Base-by-base conservation (phyloP, 768 basidiomycete species). In the Naganishia antarctica region DNA sequence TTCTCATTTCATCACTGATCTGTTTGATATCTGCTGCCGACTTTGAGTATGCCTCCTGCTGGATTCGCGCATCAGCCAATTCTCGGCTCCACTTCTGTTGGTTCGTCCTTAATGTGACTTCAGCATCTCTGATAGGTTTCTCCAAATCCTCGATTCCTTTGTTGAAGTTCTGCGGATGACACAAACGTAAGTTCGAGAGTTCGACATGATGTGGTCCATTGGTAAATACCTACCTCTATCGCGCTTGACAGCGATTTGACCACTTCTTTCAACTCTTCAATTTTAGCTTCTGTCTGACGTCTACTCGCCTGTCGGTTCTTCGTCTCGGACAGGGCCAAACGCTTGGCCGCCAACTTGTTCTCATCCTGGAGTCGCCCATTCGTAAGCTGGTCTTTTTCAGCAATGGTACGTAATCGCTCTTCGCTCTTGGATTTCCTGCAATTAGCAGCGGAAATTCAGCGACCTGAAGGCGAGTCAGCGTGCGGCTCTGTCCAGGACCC, bases 1-100 rank as follows among this genome's bases (percentile, higher is more conserved):
- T 85, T 72, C 70, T 94, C 92, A 91, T 80, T 66, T 87, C 81
- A 16, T 78, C 79, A 1, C 82, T 80, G 25, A 93, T 74, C 1
- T 79, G 77, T 61, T 87, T 84, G 6, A 96, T 41, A 7, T 57
- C 53, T 13, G 53, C 53, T 4, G 16, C 53, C 2, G 37, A 23
- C 32, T 40, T 37, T 12, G 37, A 4, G 32, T 40, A 57, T 11
- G 9, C n/a, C 3, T 57, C 53, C 13, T 2, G 37, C 15, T 57
- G 53, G 13, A 9, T 15, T 6, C 53, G 18, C n/a, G 53, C 37
- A 25, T 57, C 53, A 12, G 18, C 18, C n/a, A 57, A 21, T 16
- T 57, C 37, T 25, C 53, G 32, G 21, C 26, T 34, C 34, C 37
- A 57, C 23, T 25, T 31, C 6, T 26, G 4, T 26, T 57, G 31